Conservation (phyloP, 2,329 filamentous ascomycete genomes). For the Eutypella sp. region DNA sequence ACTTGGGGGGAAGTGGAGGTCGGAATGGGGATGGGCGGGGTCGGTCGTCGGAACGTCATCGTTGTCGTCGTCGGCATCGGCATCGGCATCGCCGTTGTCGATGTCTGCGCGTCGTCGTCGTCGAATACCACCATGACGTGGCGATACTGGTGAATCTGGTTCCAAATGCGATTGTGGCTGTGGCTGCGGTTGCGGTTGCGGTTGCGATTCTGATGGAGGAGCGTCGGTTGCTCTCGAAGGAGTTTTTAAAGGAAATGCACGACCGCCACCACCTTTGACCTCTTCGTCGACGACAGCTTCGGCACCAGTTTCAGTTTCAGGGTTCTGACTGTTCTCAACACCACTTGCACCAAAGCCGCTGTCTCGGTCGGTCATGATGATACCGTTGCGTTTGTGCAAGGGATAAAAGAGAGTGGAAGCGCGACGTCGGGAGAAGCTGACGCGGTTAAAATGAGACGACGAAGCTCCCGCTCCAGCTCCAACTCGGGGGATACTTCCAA, state of each 20-base stretch:
- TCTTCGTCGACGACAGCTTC: too few relatives aligned
- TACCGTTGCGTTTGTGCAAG: conserved; percentile 14
- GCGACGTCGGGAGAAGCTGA: neutral
- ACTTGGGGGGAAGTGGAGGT: conserved; percentile 33
- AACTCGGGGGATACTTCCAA: too few relatives aligned
- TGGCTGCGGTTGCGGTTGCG: too few relatives aligned
- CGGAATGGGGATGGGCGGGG: conserved; percentile 7
- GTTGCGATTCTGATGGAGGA: too few relatives aligned
- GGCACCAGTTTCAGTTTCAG: too few relatives aligned
- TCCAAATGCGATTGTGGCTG: too few relatives aligned
- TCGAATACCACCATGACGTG: neutral
- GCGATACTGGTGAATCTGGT: neutral
- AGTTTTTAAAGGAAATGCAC: conserved; percentile 24
- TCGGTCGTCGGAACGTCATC: too few relatives aligned
- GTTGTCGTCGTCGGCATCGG: conserved; percentile 4
- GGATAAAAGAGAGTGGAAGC: neutral
- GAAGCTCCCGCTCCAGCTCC: too few relatives aligned
- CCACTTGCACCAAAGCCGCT: conserved; percentile 10
- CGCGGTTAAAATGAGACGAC: too few relatives aligned
- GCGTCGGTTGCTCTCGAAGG: conserved; percentile 5
- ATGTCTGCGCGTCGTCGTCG: neutral
- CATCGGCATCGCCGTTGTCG: conserved; percentile 1
- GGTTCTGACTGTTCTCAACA: conserved; percentile 5
- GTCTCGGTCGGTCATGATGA: conserved; percentile 21
- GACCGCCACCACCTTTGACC: conserved; percentile 11